Percentiles rank a stretch among this genome's conserved stretches.
Conservation (phyloP, 805 yeast genomes). For the Suhomyces prunicola region DNA sequence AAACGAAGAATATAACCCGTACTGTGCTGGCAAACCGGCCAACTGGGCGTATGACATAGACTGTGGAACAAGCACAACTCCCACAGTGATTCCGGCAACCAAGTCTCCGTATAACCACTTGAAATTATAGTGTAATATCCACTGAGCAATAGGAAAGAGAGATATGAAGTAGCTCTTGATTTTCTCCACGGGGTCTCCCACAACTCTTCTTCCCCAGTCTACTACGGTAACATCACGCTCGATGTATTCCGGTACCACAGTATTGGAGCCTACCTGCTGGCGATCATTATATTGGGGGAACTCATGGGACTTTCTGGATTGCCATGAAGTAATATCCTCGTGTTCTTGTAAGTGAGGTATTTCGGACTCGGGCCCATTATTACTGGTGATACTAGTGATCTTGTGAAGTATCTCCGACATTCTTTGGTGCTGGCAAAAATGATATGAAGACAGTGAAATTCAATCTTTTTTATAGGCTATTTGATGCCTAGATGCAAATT, state of each 20-base stretch:
- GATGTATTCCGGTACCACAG: constrained; percentile 35
- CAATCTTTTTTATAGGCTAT: neutral
- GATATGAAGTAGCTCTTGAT: constrained; percentile 52
- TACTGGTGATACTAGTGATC: constrained; percentile 9
- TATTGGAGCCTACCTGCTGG: constrained; percentile 1
- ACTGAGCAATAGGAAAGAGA: constrained; percentile 73
- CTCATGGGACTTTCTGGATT: constrained; percentile 14
- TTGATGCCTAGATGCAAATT: neutral
- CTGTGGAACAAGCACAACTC: constrained; percentile 90
- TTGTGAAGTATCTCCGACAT: constrained; percentile 13
- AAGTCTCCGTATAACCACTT: constrained; percentile 80
- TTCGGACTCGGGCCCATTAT: constrained; percentile 16
- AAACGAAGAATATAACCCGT: constrained; percentile 87
- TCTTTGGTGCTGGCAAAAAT: neutral
- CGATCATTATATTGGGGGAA: constrained; percentile 6
- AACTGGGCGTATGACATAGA: constrained; percentile 92
- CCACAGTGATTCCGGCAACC: constrained; percentile 91
- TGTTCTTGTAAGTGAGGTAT: constrained; percentile 20
- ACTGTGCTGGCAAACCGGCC: constrained; percentile 78
- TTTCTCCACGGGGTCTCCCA: constrained; percentile 38
- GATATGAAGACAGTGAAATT: neutral
- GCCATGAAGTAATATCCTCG: constrained; percentile 9
- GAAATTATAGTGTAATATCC: constrained; percentile 82
- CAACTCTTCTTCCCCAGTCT: constrained; percentile 26
- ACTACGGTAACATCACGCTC: constrained; percentile 33